Evolutionary conservation across 2,329 filamentous ascomycete genomes (phyloP).

Genomic region (Tolypocladium endophyticum): DNA sequence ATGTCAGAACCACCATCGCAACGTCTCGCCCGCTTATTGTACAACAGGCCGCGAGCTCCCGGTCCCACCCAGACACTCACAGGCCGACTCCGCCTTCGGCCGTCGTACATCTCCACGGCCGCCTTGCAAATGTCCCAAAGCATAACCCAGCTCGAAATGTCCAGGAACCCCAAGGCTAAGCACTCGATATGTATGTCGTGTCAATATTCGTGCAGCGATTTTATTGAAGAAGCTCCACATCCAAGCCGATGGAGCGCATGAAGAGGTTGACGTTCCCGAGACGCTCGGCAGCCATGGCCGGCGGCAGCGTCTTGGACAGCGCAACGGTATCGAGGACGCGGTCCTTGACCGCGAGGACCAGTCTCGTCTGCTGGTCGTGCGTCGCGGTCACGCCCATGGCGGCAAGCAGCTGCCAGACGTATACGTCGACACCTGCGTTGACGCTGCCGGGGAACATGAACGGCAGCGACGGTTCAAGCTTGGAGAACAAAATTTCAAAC

Average conservation of each 20-base stretch:
- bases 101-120: background rate
- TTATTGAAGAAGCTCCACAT: conserved; percentile 63
- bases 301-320: conserved; percentile 79
- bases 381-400: conserved; percentile 89
- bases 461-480: conserved; percentile 71
- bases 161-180: background rate
- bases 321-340: conserved; percentile 91
- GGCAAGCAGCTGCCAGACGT: conserved; percentile 96
- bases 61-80: background rate
- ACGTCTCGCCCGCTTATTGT: background rate
- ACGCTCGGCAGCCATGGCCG: conserved; percentile 73
- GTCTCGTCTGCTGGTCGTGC: conserved; percentile 86
- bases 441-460: conserved; percentile 88
- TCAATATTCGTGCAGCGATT: background rate
- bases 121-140: conserved; percentile 3
- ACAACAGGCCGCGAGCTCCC: background rate
- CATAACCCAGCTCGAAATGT: conserved; percentile 2
- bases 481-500: conserved; percentile 81
- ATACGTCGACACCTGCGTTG: conserved; percentile 82
- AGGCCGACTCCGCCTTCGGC: background rate
- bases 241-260: conserved; percentile 96
- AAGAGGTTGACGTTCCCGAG: conserved; percentile 93
- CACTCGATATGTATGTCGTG: background rate
- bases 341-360: conserved; percentile 95
- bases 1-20: background rate